These are phyloP conservation scores for Lactarius deliciosus DNA, from an alignment of 768 basidiomycete genomes.

Conservation along the genomic window DNA sequence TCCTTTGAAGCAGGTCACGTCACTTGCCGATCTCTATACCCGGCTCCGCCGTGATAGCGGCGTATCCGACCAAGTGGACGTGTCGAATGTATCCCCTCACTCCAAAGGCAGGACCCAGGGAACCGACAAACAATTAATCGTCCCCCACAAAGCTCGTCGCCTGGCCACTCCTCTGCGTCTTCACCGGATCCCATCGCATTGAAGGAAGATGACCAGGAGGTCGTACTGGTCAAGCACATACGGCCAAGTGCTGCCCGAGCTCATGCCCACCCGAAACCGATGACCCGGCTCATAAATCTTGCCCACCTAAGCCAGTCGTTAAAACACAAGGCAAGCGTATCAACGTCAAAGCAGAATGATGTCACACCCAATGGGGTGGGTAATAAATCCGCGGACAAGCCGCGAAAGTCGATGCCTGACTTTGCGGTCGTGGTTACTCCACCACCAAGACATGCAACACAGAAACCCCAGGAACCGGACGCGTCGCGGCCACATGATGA, in stretches of 20 bases:
- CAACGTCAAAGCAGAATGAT: not conserved
- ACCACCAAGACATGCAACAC: too few species aligned
- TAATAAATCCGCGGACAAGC: too few species aligned
- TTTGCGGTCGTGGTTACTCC: too few species aligned
- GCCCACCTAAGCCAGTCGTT: not conserved
- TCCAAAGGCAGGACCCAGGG: not conserved
- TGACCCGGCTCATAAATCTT: not conserved
- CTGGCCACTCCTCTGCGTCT: slow-evolving; percentile 1
- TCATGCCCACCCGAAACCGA: not conserved
- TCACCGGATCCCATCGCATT: slow-evolving; percentile 23
- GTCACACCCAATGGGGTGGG: too few species aligned
- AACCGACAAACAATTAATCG: not conserved
- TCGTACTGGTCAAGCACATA: slow-evolving; percentile 15
- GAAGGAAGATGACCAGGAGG: slow-evolving; percentile 15
- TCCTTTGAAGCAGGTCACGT: not conserved
- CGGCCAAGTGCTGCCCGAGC: not conserved
- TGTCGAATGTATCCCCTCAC: not conserved
- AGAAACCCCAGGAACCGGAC: too few species aligned
- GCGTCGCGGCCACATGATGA: too few species aligned
- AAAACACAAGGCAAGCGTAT: not conserved
- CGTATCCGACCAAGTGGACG: not conserved
- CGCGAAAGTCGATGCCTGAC: too few species aligned
- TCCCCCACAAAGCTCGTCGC: not conserved
- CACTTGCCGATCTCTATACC: slow-evolving; percentile 21
- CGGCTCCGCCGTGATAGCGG: slow-evolving; percentile 24